Conservation (phyloP, 495 filamentous ascomycete genomes). For the Trichoderma gamsii region DNA sequence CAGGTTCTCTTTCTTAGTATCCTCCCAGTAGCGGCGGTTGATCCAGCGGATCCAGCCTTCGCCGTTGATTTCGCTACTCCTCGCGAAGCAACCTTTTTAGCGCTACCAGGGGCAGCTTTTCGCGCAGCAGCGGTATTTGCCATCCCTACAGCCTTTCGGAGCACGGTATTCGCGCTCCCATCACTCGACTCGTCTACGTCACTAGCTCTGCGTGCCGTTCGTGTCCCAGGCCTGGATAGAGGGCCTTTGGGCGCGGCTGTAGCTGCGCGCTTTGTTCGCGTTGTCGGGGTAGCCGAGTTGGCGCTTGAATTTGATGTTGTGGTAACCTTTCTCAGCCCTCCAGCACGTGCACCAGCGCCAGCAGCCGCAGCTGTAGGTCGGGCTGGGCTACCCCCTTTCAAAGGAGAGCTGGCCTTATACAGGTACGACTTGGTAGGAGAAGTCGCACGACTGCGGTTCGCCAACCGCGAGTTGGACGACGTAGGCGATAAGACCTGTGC, state of each 20-base stretch:
- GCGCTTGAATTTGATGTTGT: conserved; percentile 37
- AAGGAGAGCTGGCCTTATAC: conserved; percentile 35
- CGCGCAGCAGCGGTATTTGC: conserved; percentile 28
- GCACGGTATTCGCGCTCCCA: conserved; percentile 39
- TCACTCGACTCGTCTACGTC: conserved; percentile 45
- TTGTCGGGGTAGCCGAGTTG: conserved; percentile 26
- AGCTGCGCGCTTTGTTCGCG: conserved; percentile 33
- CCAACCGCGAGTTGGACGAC: conserved; percentile 68
- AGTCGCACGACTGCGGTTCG: conserved; percentile 40
- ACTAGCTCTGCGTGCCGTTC: conserved; percentile 42
- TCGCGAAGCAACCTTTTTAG: conserved; percentile 35
- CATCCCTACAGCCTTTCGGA: conserved; percentile 35
- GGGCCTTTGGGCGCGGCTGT: conserved; percentile 20
- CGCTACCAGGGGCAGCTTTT: conserved; percentile 37
- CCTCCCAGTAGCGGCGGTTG: conserved; percentile 33
- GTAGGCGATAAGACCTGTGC: conserved; percentile 69
- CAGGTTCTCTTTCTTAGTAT: conserved; percentile 46
- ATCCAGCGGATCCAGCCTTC: conserved; percentile 25
- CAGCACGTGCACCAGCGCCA: conserved; percentile 41
- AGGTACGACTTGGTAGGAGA: conserved; percentile 35
- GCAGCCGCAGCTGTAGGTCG: conserved; percentile 31
- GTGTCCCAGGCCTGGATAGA: conserved; percentile 30
- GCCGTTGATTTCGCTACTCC: conserved; percentile 38
- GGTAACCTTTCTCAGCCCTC: conserved; percentile 42
- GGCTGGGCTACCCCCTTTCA: conserved; percentile 38